Evolutionary conservation across 2,329 filamentous ascomycete genomes (phyloP), one percentile per base, ranked within the genome.

Genomic region (Pseudogymnoascus pannorum): DNA sequence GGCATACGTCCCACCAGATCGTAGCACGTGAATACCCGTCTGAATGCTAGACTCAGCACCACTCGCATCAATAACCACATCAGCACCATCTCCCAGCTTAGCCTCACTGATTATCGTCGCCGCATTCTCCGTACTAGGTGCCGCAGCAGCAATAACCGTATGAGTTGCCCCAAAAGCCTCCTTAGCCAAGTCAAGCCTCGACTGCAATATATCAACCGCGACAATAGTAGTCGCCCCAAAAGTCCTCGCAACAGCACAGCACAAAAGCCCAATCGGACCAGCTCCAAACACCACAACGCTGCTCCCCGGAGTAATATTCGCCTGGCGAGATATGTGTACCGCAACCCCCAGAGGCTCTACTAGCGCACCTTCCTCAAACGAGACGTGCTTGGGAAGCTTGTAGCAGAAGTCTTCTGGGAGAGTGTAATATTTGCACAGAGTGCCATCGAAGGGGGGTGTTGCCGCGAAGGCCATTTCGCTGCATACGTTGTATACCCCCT

Each of bases 121-220:
- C 86, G 69, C 84, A 82, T 64, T 92, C 91, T 57, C 82, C 79
- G 68, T 89, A 89, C 79, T 92, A 96, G 69, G 84, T 79, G 59
- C 76, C 74, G 78, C 92, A 96, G 65, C 84, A 82, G 24, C 48
- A 85, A 82, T 73, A 88, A 92, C 0, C 87, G 86, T 57, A 88
- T 83, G 79, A 0, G 80, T 83, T 4, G 81, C 81, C 78, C 62
- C 88, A 63, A 84, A 84, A 22, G 79, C 79, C 44, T 77, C 75
- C 24, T 75, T 70, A 12, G 83, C 83, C 66, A 84, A 85, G 63
- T 79, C 72, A 57, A 87, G 77, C n/a, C 83, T 82, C 2, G 79
- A 79, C 24, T 76, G 75, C 63, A 84, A 80, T 12, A 86, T 74
- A 66, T 87, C 84, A 2, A 81, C 78, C 29, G 84, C 81, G 4